phyloP scores from a whole-genome alignment of 352 stramenopile species.

The Achlya hypogyna region DNA sequence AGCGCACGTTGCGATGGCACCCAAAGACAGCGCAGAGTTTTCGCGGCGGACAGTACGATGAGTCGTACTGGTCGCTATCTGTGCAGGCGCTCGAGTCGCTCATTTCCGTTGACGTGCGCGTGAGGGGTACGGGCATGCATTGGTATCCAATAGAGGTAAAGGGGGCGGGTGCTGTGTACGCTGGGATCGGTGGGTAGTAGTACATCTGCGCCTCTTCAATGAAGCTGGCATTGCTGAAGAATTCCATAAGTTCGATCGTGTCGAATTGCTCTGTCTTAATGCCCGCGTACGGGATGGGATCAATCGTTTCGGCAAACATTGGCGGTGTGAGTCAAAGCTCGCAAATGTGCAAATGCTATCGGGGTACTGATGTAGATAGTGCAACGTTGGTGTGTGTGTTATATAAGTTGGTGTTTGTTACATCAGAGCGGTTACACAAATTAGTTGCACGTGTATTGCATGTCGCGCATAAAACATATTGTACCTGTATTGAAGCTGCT shows the following conservation, averaged over 20 bases:
- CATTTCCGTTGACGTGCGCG: background rate
- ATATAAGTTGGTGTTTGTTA: background rate
- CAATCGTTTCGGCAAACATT: background rate
- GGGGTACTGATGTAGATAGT: background rate
- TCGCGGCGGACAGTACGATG: background rate
- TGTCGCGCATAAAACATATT: background rate
- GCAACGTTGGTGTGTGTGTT: background rate
- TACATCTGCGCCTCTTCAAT: background rate
- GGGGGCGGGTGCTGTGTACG: background rate
- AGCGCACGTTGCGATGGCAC: constrained; percentile 67
- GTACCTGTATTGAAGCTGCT: background rate
- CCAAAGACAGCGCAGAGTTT: constrained; percentile 52
- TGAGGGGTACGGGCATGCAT: background rate
- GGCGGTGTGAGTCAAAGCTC: background rate
- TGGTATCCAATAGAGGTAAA: background rate
- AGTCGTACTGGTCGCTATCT: background rate
- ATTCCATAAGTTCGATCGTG: background rate
- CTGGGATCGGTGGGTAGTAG: background rate
- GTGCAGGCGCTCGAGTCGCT: background rate
- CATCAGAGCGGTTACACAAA: background rate
- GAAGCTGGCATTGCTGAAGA: background rate
- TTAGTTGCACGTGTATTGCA: background rate
- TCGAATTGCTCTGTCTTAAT: background rate
- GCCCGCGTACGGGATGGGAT: background rate
- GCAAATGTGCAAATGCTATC: background rate